Evolutionary conservation across 345 rosid species (phyloP).

Genomic region (Durio zibethinus): DNA sequence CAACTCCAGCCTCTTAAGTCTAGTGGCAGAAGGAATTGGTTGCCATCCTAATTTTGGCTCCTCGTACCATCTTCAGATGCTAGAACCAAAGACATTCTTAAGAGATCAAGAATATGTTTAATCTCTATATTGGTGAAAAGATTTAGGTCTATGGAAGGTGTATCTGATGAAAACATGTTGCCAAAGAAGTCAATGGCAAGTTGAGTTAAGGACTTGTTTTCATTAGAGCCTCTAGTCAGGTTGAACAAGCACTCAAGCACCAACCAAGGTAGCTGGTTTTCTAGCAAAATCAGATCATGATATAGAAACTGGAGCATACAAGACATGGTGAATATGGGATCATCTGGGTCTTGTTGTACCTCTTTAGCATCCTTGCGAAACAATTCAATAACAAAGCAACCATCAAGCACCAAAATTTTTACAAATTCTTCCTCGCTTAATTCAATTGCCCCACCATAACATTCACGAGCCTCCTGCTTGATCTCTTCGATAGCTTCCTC

Average conservation of each 20-base stretch:
- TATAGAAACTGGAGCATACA: background rate
- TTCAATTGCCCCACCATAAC: background rate
- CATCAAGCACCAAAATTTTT: background rate
- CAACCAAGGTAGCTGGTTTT: conserved; percentile 1
- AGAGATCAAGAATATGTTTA: conserved; percentile 21
- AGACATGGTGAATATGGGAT: background rate
- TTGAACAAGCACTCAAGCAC: background rate
- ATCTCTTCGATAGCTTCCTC: background rate
- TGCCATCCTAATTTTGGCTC: background rate
- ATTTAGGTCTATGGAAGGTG: background rate
- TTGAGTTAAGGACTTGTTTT: background rate
- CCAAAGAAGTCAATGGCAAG: background rate
- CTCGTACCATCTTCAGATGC: background rate
- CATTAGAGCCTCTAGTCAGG: background rate
- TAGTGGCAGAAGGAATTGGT: background rate
- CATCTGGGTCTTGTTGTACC: background rate
- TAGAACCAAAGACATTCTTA: background rate
- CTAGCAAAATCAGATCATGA: conserved; percentile 11
- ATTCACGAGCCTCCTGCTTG: background rate
- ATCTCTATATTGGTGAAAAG: background rate
- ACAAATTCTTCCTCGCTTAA: background rate
- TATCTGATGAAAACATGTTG: background rate
- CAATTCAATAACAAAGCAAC: background rate
- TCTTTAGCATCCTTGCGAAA: background rate
- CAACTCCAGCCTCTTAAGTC: background rate